phyloP scores from a whole-genome alignment of 768 basidiomycete species.

The Tricholoma sp. region DNA sequence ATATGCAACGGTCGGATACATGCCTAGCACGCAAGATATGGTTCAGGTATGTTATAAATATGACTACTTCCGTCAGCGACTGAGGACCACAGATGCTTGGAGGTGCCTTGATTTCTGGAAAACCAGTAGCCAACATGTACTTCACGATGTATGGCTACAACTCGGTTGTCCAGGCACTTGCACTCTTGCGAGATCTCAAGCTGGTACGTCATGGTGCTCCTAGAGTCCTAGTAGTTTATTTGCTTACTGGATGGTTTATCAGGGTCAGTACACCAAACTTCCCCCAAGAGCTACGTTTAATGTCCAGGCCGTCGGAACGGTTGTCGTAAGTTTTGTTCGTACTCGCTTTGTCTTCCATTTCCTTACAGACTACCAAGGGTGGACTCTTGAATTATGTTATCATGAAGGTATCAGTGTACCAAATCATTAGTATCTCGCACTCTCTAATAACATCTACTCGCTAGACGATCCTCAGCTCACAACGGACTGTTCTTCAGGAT shows the following conservation, averaged over 20 bases:
- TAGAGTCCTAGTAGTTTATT: too few species aligned
- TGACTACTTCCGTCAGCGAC: not conserved
- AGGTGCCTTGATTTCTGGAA: constrained; percentile 39
- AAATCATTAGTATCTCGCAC: constrained; percentile 1
- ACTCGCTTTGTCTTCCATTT: not conserved
- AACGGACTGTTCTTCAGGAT: constrained; percentile 35
- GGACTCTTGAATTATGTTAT: constrained; percentile 45
- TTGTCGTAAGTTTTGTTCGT: constrained; percentile 31
- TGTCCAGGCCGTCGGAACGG: constrained; percentile 47
- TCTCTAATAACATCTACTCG: not conserved
- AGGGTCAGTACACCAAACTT: constrained; percentile 45
- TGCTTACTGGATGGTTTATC: constrained; percentile 4
- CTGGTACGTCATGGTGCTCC: constrained; percentile 14
- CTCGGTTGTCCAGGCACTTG: constrained; percentile 23
- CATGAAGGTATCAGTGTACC: constrained; percentile 39
- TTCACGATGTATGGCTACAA: constrained; percentile 31
- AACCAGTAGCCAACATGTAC: constrained; percentile 36
- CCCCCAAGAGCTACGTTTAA: constrained; percentile 55
- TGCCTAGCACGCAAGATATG: constrained; percentile 28
- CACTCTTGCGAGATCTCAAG: constrained; percentile 26
- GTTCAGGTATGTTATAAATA: constrained; percentile 20
- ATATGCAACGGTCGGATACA: constrained; percentile 36
- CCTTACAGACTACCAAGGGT: constrained; percentile 24
- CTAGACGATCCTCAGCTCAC: constrained; percentile 21
- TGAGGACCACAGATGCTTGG: constrained; percentile 34